phyloP scores from a whole-genome alignment of 1,139 yeast genomes.

The Nakaseomyces bracarensis region DNA sequence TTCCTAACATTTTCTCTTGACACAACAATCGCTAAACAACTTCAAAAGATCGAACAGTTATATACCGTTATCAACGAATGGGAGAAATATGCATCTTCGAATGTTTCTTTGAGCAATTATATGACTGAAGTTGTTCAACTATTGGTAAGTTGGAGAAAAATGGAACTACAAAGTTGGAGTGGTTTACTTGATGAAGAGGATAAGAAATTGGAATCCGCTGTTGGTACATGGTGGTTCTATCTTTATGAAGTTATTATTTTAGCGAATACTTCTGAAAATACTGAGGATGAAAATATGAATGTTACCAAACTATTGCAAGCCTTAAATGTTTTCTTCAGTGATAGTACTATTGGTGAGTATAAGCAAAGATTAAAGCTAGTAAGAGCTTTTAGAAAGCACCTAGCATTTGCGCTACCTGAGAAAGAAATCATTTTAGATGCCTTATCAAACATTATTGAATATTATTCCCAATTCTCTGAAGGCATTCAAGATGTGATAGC shows the following conservation, averaged over 20 bases:
- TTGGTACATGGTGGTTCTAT: conserved; percentile 89
- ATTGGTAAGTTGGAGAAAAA: conserved; percentile 83
- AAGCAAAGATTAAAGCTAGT: conserved; percentile 48
- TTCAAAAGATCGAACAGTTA: conserved; percentile 81
- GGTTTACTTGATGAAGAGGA: conserved; percentile 67
- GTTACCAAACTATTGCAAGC: conserved; percentile 50
- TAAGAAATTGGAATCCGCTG: conserved; percentile 37
- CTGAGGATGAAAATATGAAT: conserved; percentile 30
- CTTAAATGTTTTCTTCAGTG: conserved; percentile 65
- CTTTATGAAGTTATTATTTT: conserved; percentile 61
- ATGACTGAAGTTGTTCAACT: conserved; percentile 53
- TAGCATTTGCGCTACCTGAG: conserved; percentile 23
- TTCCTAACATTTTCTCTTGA: conserved; percentile 52
- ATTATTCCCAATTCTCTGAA: conserved; percentile 57
- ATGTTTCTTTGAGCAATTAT: conserved; percentile 53
- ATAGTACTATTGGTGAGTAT: conserved; percentile 71
- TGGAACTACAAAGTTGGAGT: conserved; percentile 84
- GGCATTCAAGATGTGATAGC: conserved; percentile 41
- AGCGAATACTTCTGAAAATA: conserved; percentile 25
- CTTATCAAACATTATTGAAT: conserved; percentile 53
- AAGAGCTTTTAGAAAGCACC: conserved; percentile 53
- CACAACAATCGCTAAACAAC: conserved; percentile 67
- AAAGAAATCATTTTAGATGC: conserved; percentile 33
- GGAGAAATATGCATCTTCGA: conserved; percentile 84
- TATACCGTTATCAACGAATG: conserved; percentile 79